These are phyloP conservation scores for Sambucus nigra DNA, from an alignment of 129 eudicot genomes.

Conservation along the genomic window DNA sequence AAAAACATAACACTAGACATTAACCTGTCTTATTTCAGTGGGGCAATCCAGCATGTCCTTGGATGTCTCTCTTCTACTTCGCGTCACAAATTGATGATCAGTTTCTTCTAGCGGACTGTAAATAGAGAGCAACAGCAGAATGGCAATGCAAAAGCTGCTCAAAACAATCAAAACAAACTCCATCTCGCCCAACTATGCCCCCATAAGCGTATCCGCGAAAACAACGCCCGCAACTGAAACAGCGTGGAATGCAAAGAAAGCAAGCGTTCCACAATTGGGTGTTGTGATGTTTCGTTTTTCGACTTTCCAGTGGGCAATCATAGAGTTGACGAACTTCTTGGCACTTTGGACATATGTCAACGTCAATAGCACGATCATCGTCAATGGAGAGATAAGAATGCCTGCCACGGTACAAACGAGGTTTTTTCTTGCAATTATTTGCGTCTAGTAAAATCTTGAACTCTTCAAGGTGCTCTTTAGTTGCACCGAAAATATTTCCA, in stretches of 20 bases:
- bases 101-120: too few relatives aligned
- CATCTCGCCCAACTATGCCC: slow-evolving; percentile 39
- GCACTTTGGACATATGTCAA: slow-evolving; percentile 70
- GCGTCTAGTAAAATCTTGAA: slow-evolving; percentile 25
- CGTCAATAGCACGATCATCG: slow-evolving; percentile 59
- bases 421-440: slow-evolving; percentile 27
- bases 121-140: too few relatives aligned
- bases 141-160: slow-evolving; percentile 21
- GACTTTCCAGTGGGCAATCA: slow-evolving; percentile 55
- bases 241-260: slow-evolving; percentile 44
- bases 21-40: too few relatives aligned
- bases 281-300: slow-evolving; percentile 25
- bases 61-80: too few relatives aligned
- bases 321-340: slow-evolving; percentile 39
- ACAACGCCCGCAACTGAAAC: slow-evolving; percentile 59
- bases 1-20: too few relatives aligned
- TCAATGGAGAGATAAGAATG: slow-evolving; percentile 53
- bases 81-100: too few relatives aligned
- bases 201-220: slow-evolving; percentile 32
- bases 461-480: slow-evolving; percentile 39
- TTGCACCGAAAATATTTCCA: slow-evolving; percentile 33
- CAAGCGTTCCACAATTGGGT: slow-evolving; percentile 49
- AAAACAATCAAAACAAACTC: slow-evolving; percentile 42
- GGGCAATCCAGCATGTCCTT: too few relatives aligned
- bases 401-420: slow-evolving; percentile 36